Percentiles rank a stretch among this genome's conserved stretches.
These are phyloP conservation scores for Dalbergia oliveri DNA, from an alignment of 306 rosid species.

Conservation along the genomic window DNA sequence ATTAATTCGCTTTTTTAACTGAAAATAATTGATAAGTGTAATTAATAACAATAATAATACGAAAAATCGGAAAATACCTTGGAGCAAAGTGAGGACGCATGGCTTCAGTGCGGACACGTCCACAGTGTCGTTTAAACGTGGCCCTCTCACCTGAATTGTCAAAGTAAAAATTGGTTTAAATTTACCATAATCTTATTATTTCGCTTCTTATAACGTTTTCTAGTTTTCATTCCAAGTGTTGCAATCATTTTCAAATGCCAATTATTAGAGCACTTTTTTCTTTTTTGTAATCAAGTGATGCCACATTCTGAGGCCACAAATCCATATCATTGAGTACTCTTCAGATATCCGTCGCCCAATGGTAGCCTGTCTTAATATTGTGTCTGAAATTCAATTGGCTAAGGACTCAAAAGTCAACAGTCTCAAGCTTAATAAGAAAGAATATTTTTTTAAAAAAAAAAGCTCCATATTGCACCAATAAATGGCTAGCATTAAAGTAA, in stretches of 20 bases:
- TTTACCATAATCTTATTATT: neutral
- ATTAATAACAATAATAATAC: no score
- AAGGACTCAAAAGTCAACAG: neutral
- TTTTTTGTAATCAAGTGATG: neutral
- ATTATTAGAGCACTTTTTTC: neutral
- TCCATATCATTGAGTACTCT: neutral
- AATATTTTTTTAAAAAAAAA: no score
- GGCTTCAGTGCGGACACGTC: conserved; percentile 86
- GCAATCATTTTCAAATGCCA: neutral
- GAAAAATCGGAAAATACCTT: conserved; percentile 53
- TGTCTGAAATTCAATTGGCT: neutral
- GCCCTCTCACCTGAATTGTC: conserved; percentile 70
- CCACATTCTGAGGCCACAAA: neutral
- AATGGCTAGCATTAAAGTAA: neutral
- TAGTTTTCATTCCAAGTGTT: neutral
- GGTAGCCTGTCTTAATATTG: neutral
- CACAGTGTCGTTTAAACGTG: conserved; percentile 66
- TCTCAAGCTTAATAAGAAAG: neutral
- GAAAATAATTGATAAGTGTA: no score
- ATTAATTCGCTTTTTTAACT: neutral
- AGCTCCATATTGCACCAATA: neutral
- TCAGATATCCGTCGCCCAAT: neutral
- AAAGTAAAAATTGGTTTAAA: neutral
- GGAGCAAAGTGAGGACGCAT: conserved; percentile 61
- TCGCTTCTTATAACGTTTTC: neutral